Base-by-base conservation (phyloP, 805 yeast species). In the Cyberlindnera mycetangii region DNA sequence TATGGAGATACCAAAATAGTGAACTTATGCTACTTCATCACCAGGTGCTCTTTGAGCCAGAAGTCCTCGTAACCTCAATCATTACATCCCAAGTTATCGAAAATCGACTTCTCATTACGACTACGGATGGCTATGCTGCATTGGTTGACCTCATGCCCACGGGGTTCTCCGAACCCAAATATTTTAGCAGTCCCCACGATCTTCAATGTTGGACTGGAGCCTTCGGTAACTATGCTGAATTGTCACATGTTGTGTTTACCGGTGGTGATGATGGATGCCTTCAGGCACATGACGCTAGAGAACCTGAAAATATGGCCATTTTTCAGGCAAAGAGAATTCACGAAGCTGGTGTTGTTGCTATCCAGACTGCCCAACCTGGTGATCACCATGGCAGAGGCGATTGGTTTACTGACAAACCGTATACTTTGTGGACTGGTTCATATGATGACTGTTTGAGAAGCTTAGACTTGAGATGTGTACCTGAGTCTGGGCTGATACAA, bases 201-300 rank as follows among this genome's bases (percentile, higher is more conserved):
- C 64, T 89, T 27, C 97, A 92, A 62, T 87, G 95, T 48, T 90
- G 98, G 98, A 86, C 85, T 5, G 86, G 88, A 6, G 78, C 78
- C 2, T 86, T 81, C 66, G 89, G 87, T 8, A 73, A 72, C 36
- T 51, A 68, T 19, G 76, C 77, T 7, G 76, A 75, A 3, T 59
- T 83, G 33, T 60, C 69, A 14, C 66, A 79, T 45, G 79, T 87
- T 1, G 69, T 89, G 0, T 85, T 83, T 53, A 79, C 89, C 3
- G 99, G 98, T 5, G 98, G 98, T 14, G 99, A 92, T 60, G 98
- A 93, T 65, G 75, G 85, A 7, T 66, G 71, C 14, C 66, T 92
- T 12, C 78, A 82, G 24, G 90, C 90, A 1, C 89, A 83, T 59
- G 97, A 90, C 62, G 41, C 74, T 9, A 67, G 84, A 48, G 35